These are phyloP conservation scores for Monosporascus sp. DNA, from an alignment of 2,329 filamentous ascomycete species.

Conservation along the genomic window DNA sequence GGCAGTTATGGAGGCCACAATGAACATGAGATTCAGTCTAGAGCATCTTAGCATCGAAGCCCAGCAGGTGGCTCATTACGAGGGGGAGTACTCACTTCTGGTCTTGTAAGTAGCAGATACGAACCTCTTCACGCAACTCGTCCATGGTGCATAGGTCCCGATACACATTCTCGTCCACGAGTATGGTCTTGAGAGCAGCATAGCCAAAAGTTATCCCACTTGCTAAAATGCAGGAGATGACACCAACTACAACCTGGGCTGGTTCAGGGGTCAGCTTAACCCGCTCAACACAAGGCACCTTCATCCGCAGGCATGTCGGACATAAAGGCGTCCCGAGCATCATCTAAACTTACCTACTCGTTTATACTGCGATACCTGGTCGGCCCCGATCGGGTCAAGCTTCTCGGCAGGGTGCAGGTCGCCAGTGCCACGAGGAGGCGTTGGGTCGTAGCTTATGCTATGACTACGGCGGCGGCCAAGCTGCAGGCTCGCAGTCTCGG, in stretches of 20 bases:
- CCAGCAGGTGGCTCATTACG: conserved; percentile 24
- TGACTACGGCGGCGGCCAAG: conserved; percentile 20
- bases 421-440: conserved; percentile 4
- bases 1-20: conserved; percentile 60
- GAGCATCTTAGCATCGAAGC: conserved; percentile 25
- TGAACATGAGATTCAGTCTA: conserved; percentile 69
- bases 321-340: conserved; percentile 15
- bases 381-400: neutral
- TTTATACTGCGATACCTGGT: neutral
- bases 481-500: conserved; percentile 11
- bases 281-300: neutral
- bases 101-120: neutral
- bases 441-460: conserved; percentile 25
- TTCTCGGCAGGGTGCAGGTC: neutral
- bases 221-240: conserved; percentile 62
- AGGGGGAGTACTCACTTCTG: neutral
- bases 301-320: neutral
- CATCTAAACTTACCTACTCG: neutral
- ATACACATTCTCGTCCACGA: conserved; percentile 55
- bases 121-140: conserved; percentile 31
- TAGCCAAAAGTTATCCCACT: conserved; percentile 62
- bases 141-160: conserved; percentile 44
- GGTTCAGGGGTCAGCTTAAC: neutral
- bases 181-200: conserved; percentile 58
- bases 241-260: conserved; percentile 59